Evolutionary conservation across 2,329 filamentous ascomycete species (phyloP).

Genomic region (Ceratocystis ficicola): DNA sequence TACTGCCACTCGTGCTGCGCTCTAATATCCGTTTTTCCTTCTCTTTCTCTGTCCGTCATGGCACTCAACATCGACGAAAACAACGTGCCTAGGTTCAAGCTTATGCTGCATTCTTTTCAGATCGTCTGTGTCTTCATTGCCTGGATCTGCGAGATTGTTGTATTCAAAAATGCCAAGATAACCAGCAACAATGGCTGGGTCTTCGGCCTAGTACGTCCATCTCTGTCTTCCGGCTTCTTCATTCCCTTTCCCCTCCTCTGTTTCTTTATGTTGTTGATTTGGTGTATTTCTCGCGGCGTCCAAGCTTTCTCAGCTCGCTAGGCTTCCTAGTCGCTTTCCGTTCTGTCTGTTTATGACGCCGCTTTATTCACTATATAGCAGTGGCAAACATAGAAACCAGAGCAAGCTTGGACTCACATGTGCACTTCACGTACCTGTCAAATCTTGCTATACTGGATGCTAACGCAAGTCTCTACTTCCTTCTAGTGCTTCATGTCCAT

Average conservation of each 20-base stretch:
- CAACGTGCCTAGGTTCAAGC: conserved; percentile 41
- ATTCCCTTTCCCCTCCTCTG: not conserved
- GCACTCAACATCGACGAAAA: conserved; percentile 16
- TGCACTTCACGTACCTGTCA: not conserved
- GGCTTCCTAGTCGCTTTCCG: not conserved
- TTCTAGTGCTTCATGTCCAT: conserved; percentile 51
- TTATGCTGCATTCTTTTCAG: conserved; percentile 46
- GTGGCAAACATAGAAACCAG: not conserved
- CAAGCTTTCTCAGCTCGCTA: not conserved
- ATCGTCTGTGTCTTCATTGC: conserved; percentile 42
- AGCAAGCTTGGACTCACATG: not conserved
- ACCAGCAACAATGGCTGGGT: conserved; percentile 51
- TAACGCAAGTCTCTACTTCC: not conserved
- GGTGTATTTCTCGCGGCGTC: not conserved
- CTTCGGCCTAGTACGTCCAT: conserved; percentile 46
- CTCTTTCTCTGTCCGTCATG: not conserved
- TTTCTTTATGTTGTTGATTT: not conserved
- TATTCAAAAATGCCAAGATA: conserved; percentile 43
- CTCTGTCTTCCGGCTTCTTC: not conserved
- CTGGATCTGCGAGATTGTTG: conserved; percentile 48
- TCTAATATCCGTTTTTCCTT: not conserved
- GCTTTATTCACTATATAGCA: not conserved
- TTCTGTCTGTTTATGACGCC: not conserved
- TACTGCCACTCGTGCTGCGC: not conserved
- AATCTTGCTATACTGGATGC: not conserved